phyloP scores from a whole-genome alignment of 495 filamentous ascomycete species.

The Letharia columbiana region DNA sequence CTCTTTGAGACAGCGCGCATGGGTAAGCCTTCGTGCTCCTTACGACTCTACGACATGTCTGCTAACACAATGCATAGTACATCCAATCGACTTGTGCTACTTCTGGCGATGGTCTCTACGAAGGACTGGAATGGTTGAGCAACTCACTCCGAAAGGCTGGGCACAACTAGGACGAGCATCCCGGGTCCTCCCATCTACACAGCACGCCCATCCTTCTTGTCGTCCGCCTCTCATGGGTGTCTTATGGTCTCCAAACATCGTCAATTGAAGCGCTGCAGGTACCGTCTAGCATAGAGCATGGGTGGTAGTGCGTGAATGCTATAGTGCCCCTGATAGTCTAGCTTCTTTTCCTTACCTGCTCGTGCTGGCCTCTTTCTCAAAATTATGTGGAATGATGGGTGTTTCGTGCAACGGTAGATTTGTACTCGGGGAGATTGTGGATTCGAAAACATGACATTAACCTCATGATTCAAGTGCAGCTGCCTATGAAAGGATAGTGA shows the following conservation, averaged over 20 bases:
- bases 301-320: conserved; percentile 14
- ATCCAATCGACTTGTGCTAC: conserved; percentile 99
- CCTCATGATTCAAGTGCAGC: conserved; percentile 1
- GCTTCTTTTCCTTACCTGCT: conserved; percentile 18
- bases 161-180: conserved; percentile 53
- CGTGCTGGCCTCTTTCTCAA: conserved; percentile 11
- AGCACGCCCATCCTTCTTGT: conserved; percentile 23
- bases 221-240: conserved; percentile 11
- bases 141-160: conserved; percentile 87
- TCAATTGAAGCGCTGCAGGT: conserved; percentile 23
- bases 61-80: conserved; percentile 53
- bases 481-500: neutral
- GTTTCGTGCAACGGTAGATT: conserved; percentile 20
- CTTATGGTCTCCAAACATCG: conserved; percentile 21
- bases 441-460: conserved; percentile 7
- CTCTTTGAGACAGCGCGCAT: conserved; percentile 93
- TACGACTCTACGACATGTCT: neutral
- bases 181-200: conserved; percentile 10
- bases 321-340: conserved; percentile 20
- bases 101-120: conserved; percentile 98
- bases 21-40: conserved; percentile 58
- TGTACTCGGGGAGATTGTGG: conserved; percentile 9
- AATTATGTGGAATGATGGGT: conserved; percentile 22
- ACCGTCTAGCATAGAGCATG: conserved; percentile 15
- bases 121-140: conserved; percentile 99